Evolutionary conservation across 306 rosid genomes (phyloP).

Genomic region (Prunus davidiana): DNA sequence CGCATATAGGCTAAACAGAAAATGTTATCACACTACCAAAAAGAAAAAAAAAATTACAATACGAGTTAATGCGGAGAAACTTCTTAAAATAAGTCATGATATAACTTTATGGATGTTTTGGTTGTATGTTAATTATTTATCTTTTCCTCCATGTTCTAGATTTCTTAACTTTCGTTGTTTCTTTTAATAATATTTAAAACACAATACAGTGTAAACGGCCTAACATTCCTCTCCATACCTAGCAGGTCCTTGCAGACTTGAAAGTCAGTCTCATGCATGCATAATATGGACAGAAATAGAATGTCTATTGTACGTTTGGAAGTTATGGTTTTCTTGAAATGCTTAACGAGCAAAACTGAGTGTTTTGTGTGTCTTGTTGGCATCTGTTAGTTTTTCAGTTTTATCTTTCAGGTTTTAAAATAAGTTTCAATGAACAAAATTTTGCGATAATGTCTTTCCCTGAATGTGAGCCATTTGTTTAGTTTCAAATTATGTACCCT

Average conservation of each 20-base stretch:
- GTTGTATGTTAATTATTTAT: neutral
- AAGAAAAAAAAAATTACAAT: neutral
- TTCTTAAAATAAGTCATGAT: neutral
- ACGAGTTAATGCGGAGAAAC: neutral
- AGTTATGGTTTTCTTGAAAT: neutral
- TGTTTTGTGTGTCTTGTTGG: neutral
- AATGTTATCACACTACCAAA: neutral
- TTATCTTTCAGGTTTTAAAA: neutral
- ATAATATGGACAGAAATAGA: too few relatives aligned
- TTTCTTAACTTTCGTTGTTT: neutral
- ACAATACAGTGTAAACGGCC: neutral
- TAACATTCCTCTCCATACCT: neutral
- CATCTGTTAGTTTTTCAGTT: neutral
- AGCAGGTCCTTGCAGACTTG: neutral
- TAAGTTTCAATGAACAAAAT: neutral
- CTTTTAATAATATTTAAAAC: neutral
- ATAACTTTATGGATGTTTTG: neutral
- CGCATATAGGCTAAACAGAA: neutral
- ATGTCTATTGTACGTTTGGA: neutral
- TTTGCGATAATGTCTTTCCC: neutral
- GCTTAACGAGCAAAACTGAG: neutral
- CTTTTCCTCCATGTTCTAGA: too few relatives aligned
- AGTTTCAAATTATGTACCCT: neutral
- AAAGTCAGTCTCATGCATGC: neutral
- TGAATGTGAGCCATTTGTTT: neutral